A percentile compares a stretch with the other conserved stretches of the same genome.
These are phyloP conservation scores for Amaranthus tricolor DNA, from an alignment of 179 eudicot genomes.

Conservation along the genomic window DNA sequence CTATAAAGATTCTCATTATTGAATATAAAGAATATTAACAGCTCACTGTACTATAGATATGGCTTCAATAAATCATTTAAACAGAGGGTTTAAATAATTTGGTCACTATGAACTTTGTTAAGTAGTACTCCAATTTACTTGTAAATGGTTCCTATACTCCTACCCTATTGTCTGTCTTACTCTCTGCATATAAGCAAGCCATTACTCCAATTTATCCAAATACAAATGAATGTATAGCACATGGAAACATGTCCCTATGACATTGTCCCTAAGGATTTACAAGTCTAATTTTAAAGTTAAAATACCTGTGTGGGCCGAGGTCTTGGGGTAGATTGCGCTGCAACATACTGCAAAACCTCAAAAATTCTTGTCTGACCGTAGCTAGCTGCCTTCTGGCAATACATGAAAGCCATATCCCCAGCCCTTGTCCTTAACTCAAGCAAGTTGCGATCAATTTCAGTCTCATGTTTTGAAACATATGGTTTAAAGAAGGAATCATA, in stretches of 20 bases:
- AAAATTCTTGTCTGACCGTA: conserved; percentile 75
- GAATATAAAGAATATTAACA: neutral
- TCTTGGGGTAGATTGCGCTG: conserved; percentile 66
- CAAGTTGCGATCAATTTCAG: conserved; percentile 85
- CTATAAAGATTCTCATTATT: neutral
- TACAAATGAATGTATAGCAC: neutral
- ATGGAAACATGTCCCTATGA: neutral
- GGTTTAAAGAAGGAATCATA: conserved; percentile 89
- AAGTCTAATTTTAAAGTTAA: neutral
- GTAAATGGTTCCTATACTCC: neutral
- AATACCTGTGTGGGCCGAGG: conserved; percentile 66
- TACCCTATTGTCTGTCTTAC: neutral
- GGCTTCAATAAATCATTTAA: neutral
- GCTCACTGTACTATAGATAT: neutral
- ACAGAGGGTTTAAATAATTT: neutral
- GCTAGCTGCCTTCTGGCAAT: conserved; percentile 68
- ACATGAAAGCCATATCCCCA: conserved; percentile 67
- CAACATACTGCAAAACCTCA: conserved; percentile 84
- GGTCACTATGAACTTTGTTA: neutral
- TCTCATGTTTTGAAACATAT: conserved; percentile 76
- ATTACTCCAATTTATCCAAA: neutral
- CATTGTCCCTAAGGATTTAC: neutral
- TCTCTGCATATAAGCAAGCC: neutral
- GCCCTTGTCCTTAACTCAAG: conserved; percentile 80
- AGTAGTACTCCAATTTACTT: neutral